Conservation (phyloP, 805 yeast species). For the Blastobotrys robertii region DNA sequence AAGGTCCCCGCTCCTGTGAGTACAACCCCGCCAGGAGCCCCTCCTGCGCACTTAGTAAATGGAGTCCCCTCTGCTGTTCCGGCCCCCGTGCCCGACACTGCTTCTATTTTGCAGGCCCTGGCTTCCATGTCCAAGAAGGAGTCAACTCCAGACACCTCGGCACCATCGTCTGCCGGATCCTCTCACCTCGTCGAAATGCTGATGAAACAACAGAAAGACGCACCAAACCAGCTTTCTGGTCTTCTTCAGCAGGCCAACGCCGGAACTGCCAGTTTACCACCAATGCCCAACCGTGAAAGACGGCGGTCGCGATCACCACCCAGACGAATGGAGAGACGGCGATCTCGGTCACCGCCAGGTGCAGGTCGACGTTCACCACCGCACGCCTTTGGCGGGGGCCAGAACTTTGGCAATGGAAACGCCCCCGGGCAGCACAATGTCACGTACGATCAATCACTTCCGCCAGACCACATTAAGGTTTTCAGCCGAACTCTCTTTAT, state of each 20-base stretch:
- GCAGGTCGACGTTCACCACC: background rate
- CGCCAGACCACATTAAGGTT: slow-evolving; percentile 73
- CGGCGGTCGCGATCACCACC: background rate
- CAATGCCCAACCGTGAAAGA: background rate
- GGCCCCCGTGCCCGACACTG: slow-evolving; percentile 38
- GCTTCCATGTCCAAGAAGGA: slow-evolving; percentile 51
- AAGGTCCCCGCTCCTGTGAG: slow-evolving; percentile 39
- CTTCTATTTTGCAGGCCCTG: slow-evolving; percentile 58
- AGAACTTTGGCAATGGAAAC: background rate
- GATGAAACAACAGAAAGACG: background rate
- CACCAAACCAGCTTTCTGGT: slow-evolving; percentile 1
- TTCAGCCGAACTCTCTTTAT: slow-evolving; percentile 84
- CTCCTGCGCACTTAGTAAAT: slow-evolving; percentile 32
- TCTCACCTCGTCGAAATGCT: background rate
- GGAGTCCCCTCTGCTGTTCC: slow-evolving; percentile 17
- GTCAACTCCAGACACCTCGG: slow-evolving; percentile 12
- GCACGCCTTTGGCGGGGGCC: background rate
- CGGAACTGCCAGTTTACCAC: background rate
- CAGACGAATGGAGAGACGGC: background rate
- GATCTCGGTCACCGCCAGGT: slow-evolving; percentile 3
- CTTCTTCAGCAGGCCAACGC: slow-evolving; percentile 3
- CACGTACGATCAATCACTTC: slow-evolving; percentile 58
- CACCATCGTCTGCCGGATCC: slow-evolving; percentile 4
- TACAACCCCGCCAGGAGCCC: slow-evolving; percentile 63
- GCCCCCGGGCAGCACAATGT: slow-evolving; percentile 32